A percentile compares a stretch with the other conserved stretches of the same genome.
Conservation (phyloP, 208 protist genomes). For the Borovskyia barvae region DNA sequence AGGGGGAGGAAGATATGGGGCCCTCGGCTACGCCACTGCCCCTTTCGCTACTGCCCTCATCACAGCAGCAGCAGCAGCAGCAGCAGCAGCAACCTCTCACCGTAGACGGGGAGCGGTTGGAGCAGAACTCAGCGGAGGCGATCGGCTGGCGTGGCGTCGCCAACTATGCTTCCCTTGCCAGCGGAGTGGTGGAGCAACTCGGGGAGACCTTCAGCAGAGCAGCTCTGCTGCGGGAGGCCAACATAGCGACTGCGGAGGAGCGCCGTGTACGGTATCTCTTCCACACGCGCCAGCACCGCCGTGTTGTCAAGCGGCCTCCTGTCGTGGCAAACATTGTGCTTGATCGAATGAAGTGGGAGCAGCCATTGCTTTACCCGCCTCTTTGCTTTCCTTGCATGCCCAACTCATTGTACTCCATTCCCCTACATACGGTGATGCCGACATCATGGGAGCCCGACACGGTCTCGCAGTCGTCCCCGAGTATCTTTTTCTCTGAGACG, state of each 20-base stretch:
- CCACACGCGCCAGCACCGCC: slow-evolving; percentile 31
- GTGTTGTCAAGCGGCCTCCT: slow-evolving; percentile 19
- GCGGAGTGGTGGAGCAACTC: too few species aligned
- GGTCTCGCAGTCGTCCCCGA: background rate
- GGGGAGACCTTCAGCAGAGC: background rate
- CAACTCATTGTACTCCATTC: slow-evolving; percentile 14
- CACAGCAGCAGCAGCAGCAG: background rate
- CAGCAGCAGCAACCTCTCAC: background rate
- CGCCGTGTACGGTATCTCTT: slow-evolving; percentile 33
- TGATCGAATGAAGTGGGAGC: slow-evolving; percentile 27
- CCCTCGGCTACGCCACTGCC: background rate
- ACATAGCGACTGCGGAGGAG: slow-evolving; percentile 26
- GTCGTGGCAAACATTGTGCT: slow-evolving; percentile 34
- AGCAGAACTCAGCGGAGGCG: background rate
- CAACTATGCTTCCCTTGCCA: background rate
- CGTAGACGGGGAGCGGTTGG: background rate
- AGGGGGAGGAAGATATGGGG: too few species aligned
- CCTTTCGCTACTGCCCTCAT: background rate
- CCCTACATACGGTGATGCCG: slow-evolving; percentile 5
- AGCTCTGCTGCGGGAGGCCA: background rate
- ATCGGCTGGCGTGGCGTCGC: background rate
- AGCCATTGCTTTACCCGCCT: slow-evolving; percentile 26
- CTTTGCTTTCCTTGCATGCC: slow-evolving; percentile 14
- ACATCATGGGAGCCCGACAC: slow-evolving; percentile 9
- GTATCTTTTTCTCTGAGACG: slow-evolving; percentile 1